Conservation (phyloP, 164 flowering plant genomes). For the Taxillus chinensis region DNA sequence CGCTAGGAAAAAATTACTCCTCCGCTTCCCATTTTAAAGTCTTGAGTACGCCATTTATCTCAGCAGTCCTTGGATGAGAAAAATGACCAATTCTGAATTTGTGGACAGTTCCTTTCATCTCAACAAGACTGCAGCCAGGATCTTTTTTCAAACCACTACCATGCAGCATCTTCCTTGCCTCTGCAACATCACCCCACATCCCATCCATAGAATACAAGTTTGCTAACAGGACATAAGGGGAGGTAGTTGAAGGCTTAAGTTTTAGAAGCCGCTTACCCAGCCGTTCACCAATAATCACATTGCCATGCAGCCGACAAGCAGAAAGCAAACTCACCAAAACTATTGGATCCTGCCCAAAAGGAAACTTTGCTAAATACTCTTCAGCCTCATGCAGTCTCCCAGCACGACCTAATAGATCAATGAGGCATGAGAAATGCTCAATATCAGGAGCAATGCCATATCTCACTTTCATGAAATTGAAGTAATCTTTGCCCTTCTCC, state of each 20-base stretch:
- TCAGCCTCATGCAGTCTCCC: constrained; percentile 57
- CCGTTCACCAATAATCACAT: constrained; percentile 38
- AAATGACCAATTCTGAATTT: constrained; percentile 50
- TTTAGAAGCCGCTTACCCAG: constrained; percentile 33
- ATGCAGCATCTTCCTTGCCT: constrained; percentile 49
- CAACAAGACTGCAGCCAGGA: constrained; percentile 51
- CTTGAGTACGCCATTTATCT: constrained; percentile 27
- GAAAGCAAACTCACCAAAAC: constrained; percentile 66
- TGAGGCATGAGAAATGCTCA: constrained; percentile 63
- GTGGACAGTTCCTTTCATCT: constrained; percentile 38
- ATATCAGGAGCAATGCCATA: constrained; percentile 37
- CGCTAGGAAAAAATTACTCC: constrained; percentile 7
- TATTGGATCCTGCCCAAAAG: constrained; percentile 36
- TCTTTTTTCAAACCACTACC: constrained; percentile 54
- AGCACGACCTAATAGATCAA: constrained; percentile 68
- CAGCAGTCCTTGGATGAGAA: constrained; percentile 33
- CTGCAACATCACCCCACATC: constrained; percentile 56
- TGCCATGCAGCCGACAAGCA: constrained; percentile 49
- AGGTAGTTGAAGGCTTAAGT: constrained; percentile 34
- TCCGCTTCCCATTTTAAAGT: constrained; percentile 25
- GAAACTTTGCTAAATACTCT: constrained; percentile 24
- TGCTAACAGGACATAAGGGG: constrained; percentile 64
- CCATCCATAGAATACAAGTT: constrained; percentile 55
- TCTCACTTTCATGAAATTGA: constrained; percentile 37
- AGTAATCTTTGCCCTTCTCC: constrained; percentile 36